A percentile compares a stretch with the other conserved stretches of the same genome.
Conservation (phyloP, 2,329 filamentous ascomycete genomes). For the Fusarium buxicola region DNA sequence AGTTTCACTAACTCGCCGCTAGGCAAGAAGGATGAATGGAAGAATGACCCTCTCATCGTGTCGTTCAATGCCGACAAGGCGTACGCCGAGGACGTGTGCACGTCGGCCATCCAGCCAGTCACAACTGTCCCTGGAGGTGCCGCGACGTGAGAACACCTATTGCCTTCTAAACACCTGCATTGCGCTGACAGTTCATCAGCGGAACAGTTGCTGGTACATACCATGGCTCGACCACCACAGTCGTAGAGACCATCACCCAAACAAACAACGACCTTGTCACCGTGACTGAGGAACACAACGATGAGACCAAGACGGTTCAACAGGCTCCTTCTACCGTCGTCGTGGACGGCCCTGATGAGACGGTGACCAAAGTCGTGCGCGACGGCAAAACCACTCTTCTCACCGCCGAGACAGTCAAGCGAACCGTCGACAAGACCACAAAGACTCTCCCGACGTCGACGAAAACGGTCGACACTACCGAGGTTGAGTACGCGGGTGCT, state of each 20-base stretch:
- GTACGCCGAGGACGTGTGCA: conserved; percentile 16
- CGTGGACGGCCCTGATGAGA: conserved; percentile 1
- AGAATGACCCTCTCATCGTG: conserved; percentile 18
- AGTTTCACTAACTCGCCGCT: not conserved
- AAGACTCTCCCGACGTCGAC: conserved; percentile 7
- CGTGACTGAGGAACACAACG: not conserved
- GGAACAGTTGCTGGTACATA: conserved; percentile 1
- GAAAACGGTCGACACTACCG: conserved; percentile 8
- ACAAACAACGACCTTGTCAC: not conserved
- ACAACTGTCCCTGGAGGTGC: conserved; percentile 7
- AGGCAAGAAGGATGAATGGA: conserved; percentile 17
- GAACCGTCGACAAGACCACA: conserved; percentile 7
- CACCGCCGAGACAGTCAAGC: conserved; percentile 4
- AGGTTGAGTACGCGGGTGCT: conserved; percentile 10
- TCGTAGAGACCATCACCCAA: not conserved
- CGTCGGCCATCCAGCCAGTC: conserved; percentile 19
- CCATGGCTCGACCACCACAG: not conserved
- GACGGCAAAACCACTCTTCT: conserved; percentile 4
- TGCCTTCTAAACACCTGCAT: not conserved
- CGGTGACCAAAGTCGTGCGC: conserved; percentile 13
- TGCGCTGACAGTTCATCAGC: not conserved
- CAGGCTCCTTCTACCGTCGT: conserved; percentile 6
- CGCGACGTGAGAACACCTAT: not conserved
- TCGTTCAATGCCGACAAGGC: not conserved
- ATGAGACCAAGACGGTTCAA: conserved; percentile 6